These are phyloP conservation scores for Kwoniella newhampshirensis DNA, from an alignment of 768 basidiomycete genomes.

Conservation along the genomic window DNA sequence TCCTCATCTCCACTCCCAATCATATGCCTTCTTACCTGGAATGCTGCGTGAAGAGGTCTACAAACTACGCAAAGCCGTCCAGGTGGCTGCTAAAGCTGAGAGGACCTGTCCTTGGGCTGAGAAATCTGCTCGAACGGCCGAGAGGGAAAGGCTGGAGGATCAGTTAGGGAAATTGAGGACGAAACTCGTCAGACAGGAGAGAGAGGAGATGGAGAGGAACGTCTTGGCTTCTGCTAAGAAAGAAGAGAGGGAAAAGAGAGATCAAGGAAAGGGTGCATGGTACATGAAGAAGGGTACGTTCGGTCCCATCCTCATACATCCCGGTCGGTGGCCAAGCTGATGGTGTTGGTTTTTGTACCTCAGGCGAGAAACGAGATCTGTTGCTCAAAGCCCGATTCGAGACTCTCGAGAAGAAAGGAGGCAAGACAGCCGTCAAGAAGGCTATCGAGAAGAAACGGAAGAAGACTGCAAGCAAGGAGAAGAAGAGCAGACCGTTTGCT, in stretches of 20 bases:
- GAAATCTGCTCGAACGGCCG: conserved; percentile 62
- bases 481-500: conserved; percentile 72
- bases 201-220: conserved; percentile 68
- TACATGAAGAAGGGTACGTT: conserved; percentile 76
- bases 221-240: conserved; percentile 62
- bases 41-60: conserved; percentile 66
- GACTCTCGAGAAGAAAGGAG: conserved; percentile 71
- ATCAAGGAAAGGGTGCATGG: conserved; percentile 78
- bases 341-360: background rate
- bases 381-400: conserved; percentile 75
- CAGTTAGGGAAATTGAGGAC: conserved; percentile 78
- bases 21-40: conserved; percentile 73
- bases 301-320: background rate
- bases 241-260: conserved; percentile 67
- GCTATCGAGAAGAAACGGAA: conserved; percentile 85
- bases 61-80: conserved; percentile 66
- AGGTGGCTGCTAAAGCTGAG: conserved; percentile 64
- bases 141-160: conserved; percentile 68
- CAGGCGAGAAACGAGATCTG: conserved; percentile 76
- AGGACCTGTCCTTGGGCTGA: conserved; percentile 38
- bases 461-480: conserved; percentile 84
- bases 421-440: conserved; percentile 77
- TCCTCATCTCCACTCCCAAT: conserved; percentile 63
- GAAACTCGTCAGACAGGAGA: conserved; percentile 67
- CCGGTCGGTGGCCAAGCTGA: conserved; percentile 3